Percentiles rank a stretch among this genome's conserved stretches.
Conservation (phyloP, 2,329 filamentous ascomycete genomes). For the Amesomyces nigricolor region DNA sequence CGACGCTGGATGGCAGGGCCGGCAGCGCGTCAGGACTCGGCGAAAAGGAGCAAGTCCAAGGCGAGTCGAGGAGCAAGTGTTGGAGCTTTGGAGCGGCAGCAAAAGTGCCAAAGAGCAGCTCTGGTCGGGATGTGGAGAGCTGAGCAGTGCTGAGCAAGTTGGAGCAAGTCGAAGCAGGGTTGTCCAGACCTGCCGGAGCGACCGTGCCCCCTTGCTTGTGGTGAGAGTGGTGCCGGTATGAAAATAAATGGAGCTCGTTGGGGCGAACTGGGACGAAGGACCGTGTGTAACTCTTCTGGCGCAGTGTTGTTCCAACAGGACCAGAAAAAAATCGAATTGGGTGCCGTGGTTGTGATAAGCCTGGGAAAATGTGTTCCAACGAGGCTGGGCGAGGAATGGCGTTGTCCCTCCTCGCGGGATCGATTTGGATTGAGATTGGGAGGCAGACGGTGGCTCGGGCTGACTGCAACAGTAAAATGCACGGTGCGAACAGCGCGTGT, state of each 20-base stretch:
- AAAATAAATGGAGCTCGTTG: neutral
- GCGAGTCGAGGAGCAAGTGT: neutral
- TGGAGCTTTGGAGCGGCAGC: neutral
- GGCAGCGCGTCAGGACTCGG: neutral
- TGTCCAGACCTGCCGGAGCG: conserved; percentile 9
- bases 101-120: conserved; percentile 9
- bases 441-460: conserved; percentile 11
- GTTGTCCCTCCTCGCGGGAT: conserved; percentile 16
- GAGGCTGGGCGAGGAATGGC: conserved; percentile 12
- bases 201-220: conserved; percentile 10
- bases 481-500: neutral
- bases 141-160: conserved; percentile 1
- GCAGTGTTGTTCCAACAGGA: neutral
- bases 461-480: conserved; percentile 1
- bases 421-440: conserved; percentile 20
- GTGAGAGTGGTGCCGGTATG: conserved; percentile 4
- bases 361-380: neutral
- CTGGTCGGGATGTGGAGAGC: conserved; percentile 1
- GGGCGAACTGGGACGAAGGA: neutral
- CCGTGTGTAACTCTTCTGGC: conserved; percentile 6
- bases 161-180: conserved; percentile 12
- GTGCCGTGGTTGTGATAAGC: conserved; percentile 4
- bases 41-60: neutral
- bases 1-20: conserved; percentile 1
- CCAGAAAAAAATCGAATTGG: conserved; percentile 9